Evolutionary conservation across 495 filamentous ascomycete species (phyloP).

Genomic region (Cenococcum geophilum): DNA sequence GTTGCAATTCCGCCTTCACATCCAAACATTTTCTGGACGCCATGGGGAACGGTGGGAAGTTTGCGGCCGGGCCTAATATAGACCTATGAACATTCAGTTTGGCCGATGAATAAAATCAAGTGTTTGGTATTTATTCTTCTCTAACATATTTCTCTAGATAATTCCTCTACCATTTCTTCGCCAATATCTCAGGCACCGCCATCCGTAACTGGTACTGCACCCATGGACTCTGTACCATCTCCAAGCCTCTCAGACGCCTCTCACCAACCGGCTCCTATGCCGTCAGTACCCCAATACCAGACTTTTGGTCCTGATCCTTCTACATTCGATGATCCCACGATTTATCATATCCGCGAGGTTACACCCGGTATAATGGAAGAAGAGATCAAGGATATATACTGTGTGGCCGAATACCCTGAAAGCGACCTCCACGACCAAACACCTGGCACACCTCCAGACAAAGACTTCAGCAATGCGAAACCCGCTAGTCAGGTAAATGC

Average conservation of each 20-base stretch:
- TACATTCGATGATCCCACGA: conserved; percentile 85
- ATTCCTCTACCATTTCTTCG: conserved; percentile 30
- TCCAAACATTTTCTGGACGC: too few relatives aligned
- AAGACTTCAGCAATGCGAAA: conserved; percentile 91
- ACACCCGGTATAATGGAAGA: conserved; percentile 69
- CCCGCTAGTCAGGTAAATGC: conserved; percentile 88
- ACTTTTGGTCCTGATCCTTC: conserved; percentile 88
- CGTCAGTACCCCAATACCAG: conserved; percentile 65
- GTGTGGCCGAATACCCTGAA: conserved; percentile 74
- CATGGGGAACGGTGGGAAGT: too few relatives aligned
- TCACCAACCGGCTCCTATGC: conserved; percentile 72
- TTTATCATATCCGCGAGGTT: conserved; percentile 83
- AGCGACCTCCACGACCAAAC: conserved; percentile 77
- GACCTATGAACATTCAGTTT: neutral
- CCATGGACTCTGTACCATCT: conserved; percentile 34
- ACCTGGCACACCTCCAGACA: conserved; percentile 81
- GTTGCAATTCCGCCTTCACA: too few relatives aligned
- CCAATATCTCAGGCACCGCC: conserved; percentile 31
- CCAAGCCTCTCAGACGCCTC: conserved; percentile 58
- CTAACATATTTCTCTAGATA: conserved; percentile 11
- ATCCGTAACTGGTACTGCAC: conserved; percentile 24
- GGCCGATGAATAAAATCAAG: neutral
- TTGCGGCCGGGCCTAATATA: neutral
- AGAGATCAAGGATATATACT: conserved; percentile 77
- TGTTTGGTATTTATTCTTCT: neutral